Percentiles rank a stretch among this genome's conserved stretches.
These are phyloP conservation scores for Macrophomina pseudophaseolina DNA, from an alignment of 2,329 filamentous ascomycete species.

Conservation along the genomic window DNA sequence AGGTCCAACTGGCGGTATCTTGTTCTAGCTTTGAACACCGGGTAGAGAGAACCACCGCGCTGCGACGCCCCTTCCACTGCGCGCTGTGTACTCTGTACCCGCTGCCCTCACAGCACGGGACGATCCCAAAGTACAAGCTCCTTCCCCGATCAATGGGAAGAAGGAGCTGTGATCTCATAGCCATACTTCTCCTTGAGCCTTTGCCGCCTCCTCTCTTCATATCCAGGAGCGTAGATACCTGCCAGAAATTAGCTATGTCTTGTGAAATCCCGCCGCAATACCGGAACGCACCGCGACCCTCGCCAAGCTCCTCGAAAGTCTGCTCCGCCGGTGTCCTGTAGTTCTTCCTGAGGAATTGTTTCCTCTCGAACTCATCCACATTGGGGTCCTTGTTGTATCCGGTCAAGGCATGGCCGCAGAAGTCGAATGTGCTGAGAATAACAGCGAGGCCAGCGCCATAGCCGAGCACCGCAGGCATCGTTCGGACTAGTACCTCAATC, in stretches of 20 bases:
- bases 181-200: conserved; percentile 87
- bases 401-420: conserved; percentile 66
- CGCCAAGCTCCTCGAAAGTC: conserved; percentile 80
- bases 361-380: conserved; percentile 76
- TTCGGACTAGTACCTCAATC: conserved; percentile 55
- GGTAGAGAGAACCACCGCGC: neutral
- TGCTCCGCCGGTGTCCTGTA: conserved; percentile 77
- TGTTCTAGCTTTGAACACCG: conserved; percentile 4
- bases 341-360: conserved; percentile 74
- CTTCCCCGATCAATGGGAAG: conserved; percentile 10
- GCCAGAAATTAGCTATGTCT: conserved; percentile 26
- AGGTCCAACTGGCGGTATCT: conserved; percentile 20
- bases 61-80: neutral
- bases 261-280: neutral
- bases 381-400: conserved; percentile 61
- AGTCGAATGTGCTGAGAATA: conserved; percentile 68
- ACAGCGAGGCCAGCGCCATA: conserved; percentile 66
- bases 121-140: neutral
- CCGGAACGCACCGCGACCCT: conserved; percentile 74
- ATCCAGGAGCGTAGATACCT: conserved; percentile 83
- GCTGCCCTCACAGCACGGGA: neutral
- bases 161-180: conserved; percentile 67
- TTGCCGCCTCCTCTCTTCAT: conserved; percentile 81
- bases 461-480: conserved; percentile 73
- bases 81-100: neutral